Evolutionary conservation across 495 filamentous ascomycete species (phyloP).

Genomic region (Sordaria brevicollis): DNA sequence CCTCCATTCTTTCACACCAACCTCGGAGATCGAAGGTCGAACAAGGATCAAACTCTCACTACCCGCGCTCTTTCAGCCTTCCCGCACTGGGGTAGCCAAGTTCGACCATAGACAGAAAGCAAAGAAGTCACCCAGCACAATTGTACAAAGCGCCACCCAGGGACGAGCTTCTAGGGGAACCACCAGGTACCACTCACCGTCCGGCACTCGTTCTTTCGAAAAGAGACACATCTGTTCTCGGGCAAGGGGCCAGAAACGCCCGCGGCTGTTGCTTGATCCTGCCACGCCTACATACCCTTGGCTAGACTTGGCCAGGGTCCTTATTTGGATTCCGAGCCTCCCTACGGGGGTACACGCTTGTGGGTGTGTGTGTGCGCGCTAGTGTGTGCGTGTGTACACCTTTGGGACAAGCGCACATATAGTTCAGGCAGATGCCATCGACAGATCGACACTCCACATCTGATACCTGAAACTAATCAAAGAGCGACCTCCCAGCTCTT

Average conservation of each 20-base stretch:
- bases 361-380: not conserved
- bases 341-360: not conserved
- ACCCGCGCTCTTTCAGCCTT: conserved; percentile 20
- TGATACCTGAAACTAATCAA: not conserved
- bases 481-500: not conserved
- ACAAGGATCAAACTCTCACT: not conserved
- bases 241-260: not conserved
- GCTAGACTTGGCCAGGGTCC: not conserved
- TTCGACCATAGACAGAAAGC: conserved; percentile 13
- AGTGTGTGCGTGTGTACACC: not conserved
- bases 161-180: conserved; percentile 3
- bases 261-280: not conserved
- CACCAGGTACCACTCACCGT: not conserved
- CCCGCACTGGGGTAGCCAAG: conserved; percentile 15
- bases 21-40: conserved; percentile 4
- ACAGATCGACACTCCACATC: conserved; percentile 19
- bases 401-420: conserved; percentile 6
- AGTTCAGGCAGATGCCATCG: conserved; percentile 5
- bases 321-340: not conserved
- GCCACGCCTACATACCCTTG: not conserved
- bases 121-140: conserved; percentile 7
- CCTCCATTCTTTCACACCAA: not conserved
- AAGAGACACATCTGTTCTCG: not conserved
- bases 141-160: conserved; percentile 8
- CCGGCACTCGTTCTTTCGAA: not conserved